phyloP scores from a whole-genome alignment of 2,329 filamentous ascomycete genomes.

The Cercospora sp. region DNA sequence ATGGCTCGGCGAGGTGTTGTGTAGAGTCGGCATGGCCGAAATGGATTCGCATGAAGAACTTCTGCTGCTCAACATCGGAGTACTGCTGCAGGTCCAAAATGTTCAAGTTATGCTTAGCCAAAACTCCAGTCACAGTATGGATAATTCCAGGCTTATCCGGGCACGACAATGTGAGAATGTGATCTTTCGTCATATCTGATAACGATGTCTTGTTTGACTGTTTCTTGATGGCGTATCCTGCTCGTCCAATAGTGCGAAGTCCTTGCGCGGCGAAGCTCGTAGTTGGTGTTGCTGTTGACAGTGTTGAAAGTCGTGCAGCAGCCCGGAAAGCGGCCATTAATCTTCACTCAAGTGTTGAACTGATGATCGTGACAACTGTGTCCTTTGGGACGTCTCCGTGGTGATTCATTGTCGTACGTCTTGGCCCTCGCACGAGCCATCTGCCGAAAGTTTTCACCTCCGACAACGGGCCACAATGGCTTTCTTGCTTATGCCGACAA shows the following conservation, averaged over 20 bases:
- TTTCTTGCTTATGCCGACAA: not conserved
- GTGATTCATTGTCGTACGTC: constrained; percentile 13
- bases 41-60: constrained; percentile 87
- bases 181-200: constrained; percentile 46
- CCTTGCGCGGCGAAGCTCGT: constrained; percentile 4
- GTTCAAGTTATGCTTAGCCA: constrained; percentile 73
- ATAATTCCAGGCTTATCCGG: constrained; percentile 84
- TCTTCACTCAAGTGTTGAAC: constrained; percentile 11
- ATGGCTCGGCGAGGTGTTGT: constrained; percentile 55
- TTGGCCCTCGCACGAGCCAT: constrained; percentile 12
- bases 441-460: constrained; percentile 13
- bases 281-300: constrained; percentile 1
- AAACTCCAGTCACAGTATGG: constrained; percentile 76
- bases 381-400: not conserved
- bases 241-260: constrained; percentile 10
- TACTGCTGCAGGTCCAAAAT: constrained; percentile 85
- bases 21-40: constrained; percentile 63
- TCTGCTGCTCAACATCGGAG: constrained; percentile 70
- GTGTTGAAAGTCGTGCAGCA: constrained; percentile 14
- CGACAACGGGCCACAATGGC: constrained; percentile 9
- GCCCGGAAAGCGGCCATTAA: constrained; percentile 13
- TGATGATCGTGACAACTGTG: not conserved
- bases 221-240: constrained; percentile 13
- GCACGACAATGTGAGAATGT: constrained; percentile 79
- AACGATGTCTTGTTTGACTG: not conserved